Evolutionary conservation across 306 rosid genomes (phyloP), one percentile per base, ranked within the genome.

Genomic region (Inga oerstediana): DNA sequence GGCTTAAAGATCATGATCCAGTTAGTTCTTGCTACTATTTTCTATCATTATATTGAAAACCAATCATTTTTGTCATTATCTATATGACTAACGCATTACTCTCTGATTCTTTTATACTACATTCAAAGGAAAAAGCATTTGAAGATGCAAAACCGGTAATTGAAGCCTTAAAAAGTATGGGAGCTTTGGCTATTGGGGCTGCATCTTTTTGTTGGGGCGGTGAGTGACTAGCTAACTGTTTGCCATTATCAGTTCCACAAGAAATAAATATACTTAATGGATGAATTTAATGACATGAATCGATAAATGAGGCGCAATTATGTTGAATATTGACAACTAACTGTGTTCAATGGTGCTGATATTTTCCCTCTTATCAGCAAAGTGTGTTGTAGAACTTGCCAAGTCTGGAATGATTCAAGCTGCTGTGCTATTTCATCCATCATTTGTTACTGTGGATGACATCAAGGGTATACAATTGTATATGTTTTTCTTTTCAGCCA

Each of bases 381-480:
- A 93, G 93, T 93, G 85, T 74, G 97, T 84, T 76, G 90, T 87
- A 88, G 92, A 87, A 84, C 97, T 93, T 43, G 85, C 89, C 0
- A 90, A 89, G 80, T 51, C 73, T 39, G 51, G 75, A 83, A 72
- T 79, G 37, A 88, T 95, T 72, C 89, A 89, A 80, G 90, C 97
- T 85, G 94, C 85, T 46, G 94, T 88, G 62, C 77, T 91, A 39
- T 79, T 88, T 11, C 97, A 95, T 87, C 97, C 95, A 20, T 85
- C 97, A 54, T 76, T 88, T 44, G 88, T 93, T 77, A 77, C 89
- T 71, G 46, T 89, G 52, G 95, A 93, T 32, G 97, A 93, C 84
- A 88, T 89, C 76, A 89, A 86, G 65, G 91, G 98, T 93, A 87
- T 74, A 27, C 84, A 7, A 72, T 32, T 82, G 80, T 80, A 16